Base-by-base conservation (phyloP, 1,284 basidiomycete species). In the Tylopilus sp. region DNA sequence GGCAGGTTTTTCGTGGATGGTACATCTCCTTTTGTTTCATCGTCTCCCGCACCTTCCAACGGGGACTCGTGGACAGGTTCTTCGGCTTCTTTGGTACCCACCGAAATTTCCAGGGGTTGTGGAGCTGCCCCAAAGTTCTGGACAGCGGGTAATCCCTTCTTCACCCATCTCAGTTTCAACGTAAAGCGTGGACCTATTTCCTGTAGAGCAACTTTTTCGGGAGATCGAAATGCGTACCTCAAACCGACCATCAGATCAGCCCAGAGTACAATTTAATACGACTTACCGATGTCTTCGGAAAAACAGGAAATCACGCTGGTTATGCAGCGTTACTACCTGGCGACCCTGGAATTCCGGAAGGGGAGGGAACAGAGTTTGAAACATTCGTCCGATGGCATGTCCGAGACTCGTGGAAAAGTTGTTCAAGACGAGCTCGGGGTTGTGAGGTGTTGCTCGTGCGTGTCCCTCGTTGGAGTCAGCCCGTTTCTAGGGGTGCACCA, bases 141-240 rank as follows among this genome's bases (percentile, higher is more conserved):
- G 19, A 93, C 89, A 6, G 86, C 82, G 0, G 95, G 95, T 28
- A 96, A 73, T 11, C 93, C 92, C 60, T 91, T 92, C 64, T 90
- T 86, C 54, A 99, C 69, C 75, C 87, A 96, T 29, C 88, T 76
- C 49, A 99, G 72, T 72, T 99, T 99, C 16, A 99, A 75, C 0
- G 97, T 99, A 66, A 99, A 98, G 25, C 96, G 82, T 5, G 97
- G 97, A 0, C 97, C 97, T 54, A 99, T 99, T 69, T 99, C 97
- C 69, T 99, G 97, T 44, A 99, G 72, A 15, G 89, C 85, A 10
- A 97, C 94, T 64, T 92, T 95, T 57, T 94, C 92, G 6, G 86
- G 76, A 0, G 90, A 91, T 41, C 92, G 82, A 69, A 97, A 98
- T 36, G 92, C 91, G 67, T 97, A 97, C 59, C 93, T 92, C 49